phyloP scores from a whole-genome alignment of 495 filamentous ascomycete genomes.

The Aspergillus panamensis region DNA sequence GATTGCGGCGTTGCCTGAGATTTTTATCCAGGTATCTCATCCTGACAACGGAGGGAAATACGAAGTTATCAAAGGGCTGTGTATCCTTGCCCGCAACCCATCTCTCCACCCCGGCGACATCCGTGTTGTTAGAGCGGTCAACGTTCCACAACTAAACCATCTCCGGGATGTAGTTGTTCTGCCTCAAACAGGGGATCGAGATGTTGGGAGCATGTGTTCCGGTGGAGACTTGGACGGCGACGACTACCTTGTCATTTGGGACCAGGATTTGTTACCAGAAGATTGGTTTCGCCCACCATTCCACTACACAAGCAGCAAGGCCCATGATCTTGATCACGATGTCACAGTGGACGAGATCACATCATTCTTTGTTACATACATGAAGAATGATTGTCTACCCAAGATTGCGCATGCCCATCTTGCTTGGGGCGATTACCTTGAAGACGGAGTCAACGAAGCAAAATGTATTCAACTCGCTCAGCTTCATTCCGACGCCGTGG shows the following conservation, averaged over 20 bases:
- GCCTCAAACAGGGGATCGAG: conserved; percentile 76
- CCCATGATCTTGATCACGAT: conserved; percentile 49
- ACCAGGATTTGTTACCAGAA: conserved; percentile 65
- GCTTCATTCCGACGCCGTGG: conserved; percentile 87
- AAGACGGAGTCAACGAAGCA: conserved; percentile 59
- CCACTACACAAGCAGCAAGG: conserved; percentile 57
- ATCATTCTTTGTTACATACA: conserved; percentile 85
- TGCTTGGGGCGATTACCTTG: conserved; percentile 64
- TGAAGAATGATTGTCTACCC: conserved; percentile 84
- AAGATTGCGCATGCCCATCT: conserved; percentile 81
- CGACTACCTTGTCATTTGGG: conserved; percentile 94
- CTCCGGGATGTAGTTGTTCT: conserved; percentile 84
- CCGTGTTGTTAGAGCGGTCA: conserved; percentile 79
- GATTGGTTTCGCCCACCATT: conserved; percentile 72
- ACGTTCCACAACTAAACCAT: conserved; percentile 67
- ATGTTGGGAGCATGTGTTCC: conserved; percentile 89
- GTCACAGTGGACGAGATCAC: conserved; percentile 69
- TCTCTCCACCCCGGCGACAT: conserved; percentile 94
- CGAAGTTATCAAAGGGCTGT: conserved; percentile 70
- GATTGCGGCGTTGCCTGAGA: conserved; percentile 64
- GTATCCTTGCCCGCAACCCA: conserved; percentile 85
- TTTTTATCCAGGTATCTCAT: conserved; percentile 77
- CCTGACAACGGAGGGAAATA: conserved; percentile 48
- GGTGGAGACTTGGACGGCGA: conserved; percentile 96
- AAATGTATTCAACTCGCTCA: conserved; percentile 74